Percentiles rank a stretch among this genome's conserved stretches.
These are phyloP conservation scores for Linnemannia exigua DNA, from an alignment of 192 early-diverging fungal genomes.

Conservation along the genomic window DNA sequence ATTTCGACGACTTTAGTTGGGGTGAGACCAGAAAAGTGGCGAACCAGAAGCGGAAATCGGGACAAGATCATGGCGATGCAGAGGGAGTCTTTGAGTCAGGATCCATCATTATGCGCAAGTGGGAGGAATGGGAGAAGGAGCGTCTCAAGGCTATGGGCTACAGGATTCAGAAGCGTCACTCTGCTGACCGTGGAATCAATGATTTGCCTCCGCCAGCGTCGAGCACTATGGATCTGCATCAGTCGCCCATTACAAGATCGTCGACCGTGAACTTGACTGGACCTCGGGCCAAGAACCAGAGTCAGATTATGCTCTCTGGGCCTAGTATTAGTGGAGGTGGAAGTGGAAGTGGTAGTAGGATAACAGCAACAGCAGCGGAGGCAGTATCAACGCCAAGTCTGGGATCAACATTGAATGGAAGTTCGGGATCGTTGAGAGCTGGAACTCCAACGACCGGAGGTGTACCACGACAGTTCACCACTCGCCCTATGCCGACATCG, in stretches of 20 bases:
- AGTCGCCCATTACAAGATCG: neutral
- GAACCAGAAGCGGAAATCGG: slow-evolving; percentile 76
- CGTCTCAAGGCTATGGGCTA: slow-evolving; percentile 58
- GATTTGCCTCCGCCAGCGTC: slow-evolving; percentile 50
- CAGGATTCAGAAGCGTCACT: slow-evolving; percentile 44
- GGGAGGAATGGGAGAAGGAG: slow-evolving; percentile 72
- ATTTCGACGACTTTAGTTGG: slow-evolving; percentile 95
- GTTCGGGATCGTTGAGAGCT: slow-evolving; percentile 24
- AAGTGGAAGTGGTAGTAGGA: neutral
- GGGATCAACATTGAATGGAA: slow-evolving; percentile 36
- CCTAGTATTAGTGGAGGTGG: neutral
- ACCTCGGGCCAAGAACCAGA: neutral
- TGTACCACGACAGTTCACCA: slow-evolving; percentile 6
- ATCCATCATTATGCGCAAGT: slow-evolving; percentile 66
- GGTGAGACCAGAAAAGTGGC: slow-evolving; percentile 83
- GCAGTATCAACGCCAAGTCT: slow-evolving; percentile 29
- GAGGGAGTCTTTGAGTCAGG: slow-evolving; percentile 83
- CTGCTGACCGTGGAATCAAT: slow-evolving; percentile 49
- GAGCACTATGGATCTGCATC: slow-evolving; percentile 33
- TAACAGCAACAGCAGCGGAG: neutral
- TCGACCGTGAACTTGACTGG: slow-evolving; percentile 12
- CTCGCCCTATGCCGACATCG: slow-evolving; percentile 25
- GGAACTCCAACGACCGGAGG: neutral
- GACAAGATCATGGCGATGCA: slow-evolving; percentile 76
- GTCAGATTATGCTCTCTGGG: neutral